These are phyloP conservation scores for Ophiostoma perfectum DNA, from an alignment of 2,329 filamentous ascomycete genomes.

Conservation along the genomic window DNA sequence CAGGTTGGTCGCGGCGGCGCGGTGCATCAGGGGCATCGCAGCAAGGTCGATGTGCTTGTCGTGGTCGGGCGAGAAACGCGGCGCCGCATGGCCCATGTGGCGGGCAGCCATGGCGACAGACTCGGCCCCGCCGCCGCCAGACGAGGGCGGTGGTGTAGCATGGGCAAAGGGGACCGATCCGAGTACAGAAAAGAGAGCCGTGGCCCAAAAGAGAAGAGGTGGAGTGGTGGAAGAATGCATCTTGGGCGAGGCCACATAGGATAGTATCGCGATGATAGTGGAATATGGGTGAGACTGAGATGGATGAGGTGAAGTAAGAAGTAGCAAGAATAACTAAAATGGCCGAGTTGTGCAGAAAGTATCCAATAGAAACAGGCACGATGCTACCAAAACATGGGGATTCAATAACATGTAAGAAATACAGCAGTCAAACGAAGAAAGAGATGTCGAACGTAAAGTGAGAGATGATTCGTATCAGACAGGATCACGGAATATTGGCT, in stretches of 20 bases:
- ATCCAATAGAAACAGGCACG: not conserved
- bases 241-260: too few species aligned
- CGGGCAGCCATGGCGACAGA: not conserved
- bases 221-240: not conserved
- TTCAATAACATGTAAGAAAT: not conserved
- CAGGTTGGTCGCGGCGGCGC: conserved; percentile 32
- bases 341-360: not conserved
- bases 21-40: conserved; percentile 19
- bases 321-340: not conserved
- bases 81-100: not conserved
- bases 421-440: not conserved
- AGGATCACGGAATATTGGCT: not conserved
- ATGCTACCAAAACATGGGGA: not conserved
- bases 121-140: not conserved
- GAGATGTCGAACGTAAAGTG: not conserved
- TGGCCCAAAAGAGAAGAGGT: conserved; percentile 17
- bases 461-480: not conserved
- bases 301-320: not conserved
- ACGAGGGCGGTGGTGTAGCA: conserved; percentile 12
- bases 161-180: conserved; percentile 12
- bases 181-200: conserved; percentile 5
- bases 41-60: conserved; percentile 12
- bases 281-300: not conserved
- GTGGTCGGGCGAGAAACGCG: conserved; percentile 15
- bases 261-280: not conserved